Evolutionary conservation across 2,329 filamentous ascomycete species (phyloP).

Genomic region (Capronia epimyces): DNA sequence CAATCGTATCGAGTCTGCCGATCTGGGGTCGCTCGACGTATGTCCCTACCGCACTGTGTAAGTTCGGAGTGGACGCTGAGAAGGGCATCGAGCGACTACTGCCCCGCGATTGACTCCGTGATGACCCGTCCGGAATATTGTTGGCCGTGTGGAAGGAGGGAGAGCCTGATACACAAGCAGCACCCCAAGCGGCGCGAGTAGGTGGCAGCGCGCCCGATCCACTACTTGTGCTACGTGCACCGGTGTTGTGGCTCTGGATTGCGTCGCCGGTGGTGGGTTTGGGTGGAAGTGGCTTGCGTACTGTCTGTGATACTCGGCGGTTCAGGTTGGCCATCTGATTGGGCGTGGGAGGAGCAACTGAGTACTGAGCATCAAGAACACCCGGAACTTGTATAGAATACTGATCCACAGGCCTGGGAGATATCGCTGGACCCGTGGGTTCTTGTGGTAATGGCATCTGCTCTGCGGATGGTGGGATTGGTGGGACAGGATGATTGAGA

Average conservation of each 20-base stretch:
- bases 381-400: background rate
- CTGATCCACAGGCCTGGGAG: conserved; percentile 1
- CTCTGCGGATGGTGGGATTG: conserved; percentile 22
- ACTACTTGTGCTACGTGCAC: conserved; percentile 8
- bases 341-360: conserved; percentile 11
- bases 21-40: conserved; percentile 20
- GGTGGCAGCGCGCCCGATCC: conserved; percentile 13
- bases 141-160: conserved; percentile 23
- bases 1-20: conserved; percentile 25
- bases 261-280: conserved; percentile 4
- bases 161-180: conserved; percentile 20
- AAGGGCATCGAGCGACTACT: conserved; percentile 21
- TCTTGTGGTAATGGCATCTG: conserved; percentile 9
- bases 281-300: conserved; percentile 13
- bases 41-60: conserved; percentile 10
- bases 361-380: conserved; percentile 4
- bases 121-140: conserved; percentile 19
- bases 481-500: conserved; percentile 33
- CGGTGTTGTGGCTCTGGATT: background rate
- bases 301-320: conserved; percentile 13
- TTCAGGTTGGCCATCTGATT: conserved; percentile 26
- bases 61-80: conserved; percentile 26
- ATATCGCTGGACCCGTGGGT: background rate
- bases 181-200: conserved; percentile 22
- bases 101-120: conserved; percentile 19